Conservation (phyloP, 257 asterid species). For the Coffea canephora region DNA sequence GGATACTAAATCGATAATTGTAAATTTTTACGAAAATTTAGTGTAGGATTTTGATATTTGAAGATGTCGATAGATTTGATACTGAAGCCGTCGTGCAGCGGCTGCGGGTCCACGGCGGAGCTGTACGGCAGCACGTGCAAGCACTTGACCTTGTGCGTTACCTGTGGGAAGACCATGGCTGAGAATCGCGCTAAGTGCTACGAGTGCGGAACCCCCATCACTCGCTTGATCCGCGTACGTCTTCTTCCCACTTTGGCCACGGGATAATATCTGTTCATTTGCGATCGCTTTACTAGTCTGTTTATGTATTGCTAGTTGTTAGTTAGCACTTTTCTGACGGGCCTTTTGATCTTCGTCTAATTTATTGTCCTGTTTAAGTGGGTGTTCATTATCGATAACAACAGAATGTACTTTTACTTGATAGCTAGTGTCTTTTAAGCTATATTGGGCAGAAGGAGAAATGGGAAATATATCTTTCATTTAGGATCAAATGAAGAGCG, state of each 20-base stretch:
- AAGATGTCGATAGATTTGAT: slow-evolving; percentile 69
- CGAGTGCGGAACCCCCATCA: slow-evolving; percentile 77
- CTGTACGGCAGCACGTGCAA: slow-evolving; percentile 88
- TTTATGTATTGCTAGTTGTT: not conserved
- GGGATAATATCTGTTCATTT: not conserved
- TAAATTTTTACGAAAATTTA: not conserved
- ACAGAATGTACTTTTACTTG: not conserved
- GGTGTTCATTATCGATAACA: not conserved
- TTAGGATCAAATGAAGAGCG: too few species aligned
- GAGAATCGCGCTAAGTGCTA: slow-evolving; percentile 63
- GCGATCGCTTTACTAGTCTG: too few species aligned
- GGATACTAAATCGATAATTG: not conserved
- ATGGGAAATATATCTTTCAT: too few species aligned
- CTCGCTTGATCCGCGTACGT: slow-evolving; percentile 73
- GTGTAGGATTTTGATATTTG: not conserved
- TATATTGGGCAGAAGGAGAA: not conserved
- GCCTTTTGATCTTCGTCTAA: not conserved
- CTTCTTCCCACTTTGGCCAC: not conserved
- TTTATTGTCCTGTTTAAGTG: not conserved
- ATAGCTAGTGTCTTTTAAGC: not conserved
- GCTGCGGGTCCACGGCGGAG: slow-evolving; percentile 78
- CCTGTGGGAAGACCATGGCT: slow-evolving; percentile 86
- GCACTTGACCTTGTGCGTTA: slow-evolving; percentile 80
- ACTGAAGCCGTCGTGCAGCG: slow-evolving; percentile 77
- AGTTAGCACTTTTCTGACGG: not conserved